Evolutionary conservation across 2,329 filamentous ascomycete species (phyloP), one percentile per base, ranked within the genome.

Genomic region (Trichoderma sp.): DNA sequence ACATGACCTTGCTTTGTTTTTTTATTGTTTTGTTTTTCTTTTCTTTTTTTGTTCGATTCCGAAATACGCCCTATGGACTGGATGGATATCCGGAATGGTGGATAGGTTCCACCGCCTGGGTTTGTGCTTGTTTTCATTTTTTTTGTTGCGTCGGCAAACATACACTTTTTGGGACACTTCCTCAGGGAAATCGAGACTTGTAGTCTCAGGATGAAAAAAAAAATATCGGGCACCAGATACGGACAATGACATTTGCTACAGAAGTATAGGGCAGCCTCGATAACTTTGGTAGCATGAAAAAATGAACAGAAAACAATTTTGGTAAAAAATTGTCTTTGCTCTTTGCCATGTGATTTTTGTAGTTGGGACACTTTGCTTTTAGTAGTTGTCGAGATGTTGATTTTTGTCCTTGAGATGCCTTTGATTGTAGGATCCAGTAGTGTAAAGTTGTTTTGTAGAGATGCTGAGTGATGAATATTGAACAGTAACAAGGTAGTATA

Each of bases 81-180:
- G 54, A 66, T 39, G 54, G 64, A 53, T 59, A 58, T 66, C 64
- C 54, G 64, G 54, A 17, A 50, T 52, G 22, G 22, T 39, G 32
- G 42, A 50, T 27, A 32, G 39, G 13, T 34, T 22, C 52, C 64
- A 66, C 54, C 8, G 25, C 13, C 32, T 56, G 61, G 52, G 61
- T 35, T 10, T 65, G 15, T 53, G 60, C 63, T 65, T 42, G 57
- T 57, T 48, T 22, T 32, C 42, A 22, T 29, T 52, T 35, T 53
- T 63, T 50, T 27, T 13, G 8, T 3, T 39, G 60, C 34, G 42
- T 54, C 35, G 64, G 32, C 13, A 52, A 52, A 58, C 54, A 50
- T 67, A 58, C 64, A 59, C 32, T 66, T 64, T 64, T 59, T 67
- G 42, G 42, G 53, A 32, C 45, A 37, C 64, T 67, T 67, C 64